Evolutionary conservation across 2,329 filamentous ascomycete genomes (phyloP).

Genomic region (Diaporthe ampelina): DNA sequence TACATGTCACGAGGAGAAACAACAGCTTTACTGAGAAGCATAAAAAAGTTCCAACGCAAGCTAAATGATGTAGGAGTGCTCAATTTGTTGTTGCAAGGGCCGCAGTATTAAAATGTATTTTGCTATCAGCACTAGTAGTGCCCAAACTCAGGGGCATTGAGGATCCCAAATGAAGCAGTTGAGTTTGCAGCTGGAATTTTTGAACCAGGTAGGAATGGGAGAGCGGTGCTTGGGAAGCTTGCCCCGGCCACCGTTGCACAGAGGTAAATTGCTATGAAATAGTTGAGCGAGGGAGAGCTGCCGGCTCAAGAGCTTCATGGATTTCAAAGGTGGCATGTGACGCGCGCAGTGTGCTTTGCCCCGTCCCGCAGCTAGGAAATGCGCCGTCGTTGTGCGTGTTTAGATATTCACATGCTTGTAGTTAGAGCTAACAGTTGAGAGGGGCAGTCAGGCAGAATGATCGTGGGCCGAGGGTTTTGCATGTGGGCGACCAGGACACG

Average conservation of each 20-base stretch:
- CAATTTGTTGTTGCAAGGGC: not conserved
- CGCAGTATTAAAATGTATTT: not conserved
- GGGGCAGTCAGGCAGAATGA: too few species aligned
- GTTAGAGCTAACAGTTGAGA: not conserved
- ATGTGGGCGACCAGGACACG: not conserved
- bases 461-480: not conserved
- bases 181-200: not conserved
- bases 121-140: not conserved
- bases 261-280: not conserved
- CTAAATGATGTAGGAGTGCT: not conserved
- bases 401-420: not conserved
- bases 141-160: not conserved
- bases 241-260: not conserved
- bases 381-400: not conserved
- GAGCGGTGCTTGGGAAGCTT: not conserved
- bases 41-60: not conserved
- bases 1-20: not conserved
- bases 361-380: not conserved
- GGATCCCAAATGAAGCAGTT: not conserved
- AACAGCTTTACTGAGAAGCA: not conserved
- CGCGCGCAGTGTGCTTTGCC: not conserved
- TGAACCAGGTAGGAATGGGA: not conserved
- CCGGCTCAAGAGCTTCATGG: not conserved
- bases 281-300: not conserved
- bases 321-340: not conserved